A percentile compares a stretch with the other conserved stretches of the same genome.
Conservation (phyloP, 2,329 filamentous ascomycete species). For the Fusarium virguliforme region DNA sequence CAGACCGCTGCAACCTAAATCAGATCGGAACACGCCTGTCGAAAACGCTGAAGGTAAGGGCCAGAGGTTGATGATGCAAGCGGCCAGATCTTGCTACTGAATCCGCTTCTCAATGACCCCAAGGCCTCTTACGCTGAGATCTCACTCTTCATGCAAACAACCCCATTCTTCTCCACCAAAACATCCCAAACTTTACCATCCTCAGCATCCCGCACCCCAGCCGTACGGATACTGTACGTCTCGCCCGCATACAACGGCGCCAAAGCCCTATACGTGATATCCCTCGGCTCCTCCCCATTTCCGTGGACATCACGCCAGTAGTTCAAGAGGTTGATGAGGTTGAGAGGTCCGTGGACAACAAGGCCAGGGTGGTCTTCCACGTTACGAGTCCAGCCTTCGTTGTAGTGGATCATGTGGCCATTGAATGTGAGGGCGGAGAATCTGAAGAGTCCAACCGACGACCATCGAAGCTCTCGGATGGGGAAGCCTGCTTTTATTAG, state of each 20-base stretch:
- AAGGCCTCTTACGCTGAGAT: slow-evolving; percentile 36
- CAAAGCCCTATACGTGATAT: slow-evolving; percentile 78
- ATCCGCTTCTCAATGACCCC: too few relatives aligned
- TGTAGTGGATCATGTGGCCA: slow-evolving; percentile 88
- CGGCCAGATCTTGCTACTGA: neutral
- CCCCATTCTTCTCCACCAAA: slow-evolving; percentile 62
- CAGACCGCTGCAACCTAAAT: fast-evolving
- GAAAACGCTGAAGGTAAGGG: fast-evolving
- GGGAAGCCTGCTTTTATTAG: slow-evolving; percentile 43
- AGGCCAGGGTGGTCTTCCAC: slow-evolving; percentile 79
- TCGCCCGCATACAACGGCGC: slow-evolving; percentile 80
- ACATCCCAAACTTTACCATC: slow-evolving; percentile 60
- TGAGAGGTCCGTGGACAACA: slow-evolving; percentile 87
- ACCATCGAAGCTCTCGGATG: slow-evolving; percentile 60
- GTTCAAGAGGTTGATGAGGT: slow-evolving; percentile 80
- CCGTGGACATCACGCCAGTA: slow-evolving; percentile 72
- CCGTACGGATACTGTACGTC: slow-evolving; percentile 73
- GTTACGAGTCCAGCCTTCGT: slow-evolving; percentile 74
- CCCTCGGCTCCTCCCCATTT: slow-evolving; percentile 48
- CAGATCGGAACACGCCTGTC: neutral
- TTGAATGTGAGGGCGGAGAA: slow-evolving; percentile 92
- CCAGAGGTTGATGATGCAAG: neutral
- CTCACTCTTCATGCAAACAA: slow-evolving; percentile 57
- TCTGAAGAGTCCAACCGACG: slow-evolving; percentile 75
- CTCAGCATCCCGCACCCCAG: slow-evolving; percentile 57